Evolutionary conservation across 2,329 filamentous ascomycete genomes (phyloP).

Genomic region (Venturia effusa): DNA sequence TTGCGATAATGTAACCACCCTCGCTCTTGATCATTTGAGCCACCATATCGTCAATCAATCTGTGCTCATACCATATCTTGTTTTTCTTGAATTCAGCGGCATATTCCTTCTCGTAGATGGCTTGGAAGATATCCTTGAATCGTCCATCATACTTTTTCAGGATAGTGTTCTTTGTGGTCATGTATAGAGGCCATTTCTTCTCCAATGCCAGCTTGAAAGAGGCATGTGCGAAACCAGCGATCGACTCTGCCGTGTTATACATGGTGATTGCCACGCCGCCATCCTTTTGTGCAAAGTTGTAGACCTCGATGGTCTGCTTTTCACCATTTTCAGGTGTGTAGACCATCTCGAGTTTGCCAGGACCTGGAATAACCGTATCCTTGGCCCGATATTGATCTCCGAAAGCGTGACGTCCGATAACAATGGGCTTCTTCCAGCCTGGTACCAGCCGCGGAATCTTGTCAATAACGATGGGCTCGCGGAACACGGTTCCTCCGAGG

Average conservation of each 20-base stretch:
- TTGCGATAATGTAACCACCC: constrained; percentile 91
- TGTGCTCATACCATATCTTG: constrained; percentile 98
- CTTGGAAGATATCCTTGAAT: constrained; percentile 99
- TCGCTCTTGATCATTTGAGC: constrained; percentile 99
- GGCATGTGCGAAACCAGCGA: constrained; percentile 87
- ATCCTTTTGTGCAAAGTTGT: constrained; percentile 64
- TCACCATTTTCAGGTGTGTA: constrained; percentile 68
- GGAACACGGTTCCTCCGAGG: constrained; percentile 91
- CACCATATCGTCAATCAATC: constrained; percentile 98
- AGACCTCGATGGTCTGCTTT: constrained; percentile 82
- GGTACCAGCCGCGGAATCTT: constrained; percentile 86
- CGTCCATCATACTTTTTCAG: constrained; percentile 96
- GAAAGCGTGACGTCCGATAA: constrained; percentile 96
- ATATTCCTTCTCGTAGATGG: constrained; percentile 83
- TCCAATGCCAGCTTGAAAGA: constrained; percentile 90
- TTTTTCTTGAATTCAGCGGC: constrained; percentile 80
- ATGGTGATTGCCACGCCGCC: constrained; percentile 88
- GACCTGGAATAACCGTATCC: constrained; percentile 71
- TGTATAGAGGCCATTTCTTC: constrained; percentile 88
- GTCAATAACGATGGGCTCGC: constrained; percentile 95
- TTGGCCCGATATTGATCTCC: constrained; percentile 98
- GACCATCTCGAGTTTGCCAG: constrained; percentile 87
- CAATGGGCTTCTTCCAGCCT: constrained; percentile 98
- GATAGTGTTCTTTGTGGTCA: constrained; percentile 99
- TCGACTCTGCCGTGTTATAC: constrained; percentile 97